A percentile compares a stretch with the other conserved stretches of the same genome.
phyloP scores from a whole-genome alignment of 2,329 filamentous ascomycete genomes.

The Aspergillus fumigatus region DNA sequence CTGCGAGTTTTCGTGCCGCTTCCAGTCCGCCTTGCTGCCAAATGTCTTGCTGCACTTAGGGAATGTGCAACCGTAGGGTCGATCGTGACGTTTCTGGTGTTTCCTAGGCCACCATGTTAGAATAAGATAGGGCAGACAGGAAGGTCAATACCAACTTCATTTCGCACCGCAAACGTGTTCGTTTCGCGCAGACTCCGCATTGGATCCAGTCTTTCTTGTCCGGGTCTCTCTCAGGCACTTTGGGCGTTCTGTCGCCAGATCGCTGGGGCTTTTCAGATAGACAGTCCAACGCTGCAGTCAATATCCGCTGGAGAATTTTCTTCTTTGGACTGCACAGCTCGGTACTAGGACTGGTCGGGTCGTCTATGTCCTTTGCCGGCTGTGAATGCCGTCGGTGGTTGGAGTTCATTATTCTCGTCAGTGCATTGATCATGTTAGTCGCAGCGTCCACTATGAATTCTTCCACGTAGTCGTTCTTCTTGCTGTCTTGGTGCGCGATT shows the following conservation, averaged over 20 bases:
- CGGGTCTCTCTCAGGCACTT: conserved; percentile 6
- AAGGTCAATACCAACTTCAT: conserved; percentile 29
- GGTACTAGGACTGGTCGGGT: conserved; percentile 14
- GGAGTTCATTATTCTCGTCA: conserved; percentile 30
- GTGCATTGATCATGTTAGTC: conserved; percentile 28
- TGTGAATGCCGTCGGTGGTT: conserved; percentile 20
- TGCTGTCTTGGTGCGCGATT: conserved; percentile 1
- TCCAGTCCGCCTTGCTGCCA: conserved; percentile 94
- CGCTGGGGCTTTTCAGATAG: conserved; percentile 13
- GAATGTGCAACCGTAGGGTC: conserved; percentile 79
- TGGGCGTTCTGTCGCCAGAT: conserved; percentile 1
- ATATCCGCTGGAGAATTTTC: conserved; percentile 30
- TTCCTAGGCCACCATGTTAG: conserved; percentile 54
- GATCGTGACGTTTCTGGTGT: conserved; percentile 74
- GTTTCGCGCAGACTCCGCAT: conserved; percentile 29
- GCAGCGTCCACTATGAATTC: conserved; percentile 26
- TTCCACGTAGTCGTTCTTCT: conserved; percentile 13
- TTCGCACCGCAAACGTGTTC: conserved; percentile 30
- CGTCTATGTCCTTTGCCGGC: conserved; percentile 18
- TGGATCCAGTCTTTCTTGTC: conserved; percentile 25
- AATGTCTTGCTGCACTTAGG: conserved; percentile 65
- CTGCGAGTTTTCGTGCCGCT: conserved; percentile 78
- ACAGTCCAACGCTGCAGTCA: conserved; percentile 25
- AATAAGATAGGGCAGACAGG: background rate
- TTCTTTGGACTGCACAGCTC: conserved; percentile 24